Conservation (phyloP, 73 alveolate species). For the Paramecium biaurelia region DNA sequence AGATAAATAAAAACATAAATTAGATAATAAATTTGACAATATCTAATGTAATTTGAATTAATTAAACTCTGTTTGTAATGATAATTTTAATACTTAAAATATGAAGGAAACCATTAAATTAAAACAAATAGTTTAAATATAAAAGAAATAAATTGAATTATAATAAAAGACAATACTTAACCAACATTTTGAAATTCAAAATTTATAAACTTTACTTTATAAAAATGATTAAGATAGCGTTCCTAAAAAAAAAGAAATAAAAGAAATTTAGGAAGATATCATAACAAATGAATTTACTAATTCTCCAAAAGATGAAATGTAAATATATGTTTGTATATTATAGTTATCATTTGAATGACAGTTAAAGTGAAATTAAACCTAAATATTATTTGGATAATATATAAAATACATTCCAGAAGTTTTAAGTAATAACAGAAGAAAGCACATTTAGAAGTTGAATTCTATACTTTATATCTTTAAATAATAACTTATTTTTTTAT, state of each 20-base stretch:
- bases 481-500: neutral
- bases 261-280: neutral
- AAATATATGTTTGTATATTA: neutral
- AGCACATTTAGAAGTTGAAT: neutral
- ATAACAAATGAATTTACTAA: neutral
- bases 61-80: neutral
- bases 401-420: neutral
- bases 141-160: neutral
- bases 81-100: neutral
- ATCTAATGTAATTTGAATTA: neutral
- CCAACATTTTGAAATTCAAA: neutral
- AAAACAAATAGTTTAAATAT: neutral
- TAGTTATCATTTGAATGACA: conserved; percentile 2
- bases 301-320: conserved; percentile 17
- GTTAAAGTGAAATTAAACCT: neutral
- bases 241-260: neutral
- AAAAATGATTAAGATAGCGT: neutral
- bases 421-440: neutral
- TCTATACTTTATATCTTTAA: neutral
- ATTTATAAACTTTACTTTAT: neutral
- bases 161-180: neutral
- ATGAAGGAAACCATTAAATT: neutral
- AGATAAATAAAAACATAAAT: neutral
- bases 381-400: neutral
- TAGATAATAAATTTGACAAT: neutral